Evolutionary conservation across 2,329 filamentous ascomycete species (phyloP).

Genomic region (Apiospora arundinis): DNA sequence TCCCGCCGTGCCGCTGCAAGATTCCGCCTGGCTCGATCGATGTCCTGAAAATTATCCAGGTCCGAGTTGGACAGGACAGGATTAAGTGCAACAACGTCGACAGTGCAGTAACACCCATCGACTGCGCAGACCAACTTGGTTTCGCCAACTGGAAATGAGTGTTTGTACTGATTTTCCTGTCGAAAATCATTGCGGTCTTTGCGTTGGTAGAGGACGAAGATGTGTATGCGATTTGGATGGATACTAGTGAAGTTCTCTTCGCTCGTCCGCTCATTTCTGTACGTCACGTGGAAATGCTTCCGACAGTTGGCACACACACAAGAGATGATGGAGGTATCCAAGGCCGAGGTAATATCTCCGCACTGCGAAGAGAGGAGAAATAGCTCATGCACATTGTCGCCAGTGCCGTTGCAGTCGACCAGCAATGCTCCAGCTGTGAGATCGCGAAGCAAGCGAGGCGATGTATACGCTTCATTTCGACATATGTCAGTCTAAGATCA

Average conservation of each 20-base stretch:
- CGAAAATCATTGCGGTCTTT: constrained; percentile 25
- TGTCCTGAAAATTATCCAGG: constrained; percentile 53
- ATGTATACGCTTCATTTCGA: constrained; percentile 33
- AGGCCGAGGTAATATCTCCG: constrained; percentile 28
- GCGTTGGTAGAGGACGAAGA: constrained; percentile 34
- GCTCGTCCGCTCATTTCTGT: constrained; percentile 24
- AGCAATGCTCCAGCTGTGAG: constrained; percentile 26
- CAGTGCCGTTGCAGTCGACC: constrained; percentile 4
- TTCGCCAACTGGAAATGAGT: constrained; percentile 29
- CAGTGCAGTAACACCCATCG: constrained; percentile 42
- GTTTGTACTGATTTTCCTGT: constrained; percentile 20
- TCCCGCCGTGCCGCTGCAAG: constrained; percentile 47
- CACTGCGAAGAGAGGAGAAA: constrained; percentile 27
- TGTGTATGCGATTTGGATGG: constrained; percentile 35
- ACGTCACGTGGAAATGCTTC: constrained; percentile 38
- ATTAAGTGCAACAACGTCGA: constrained; percentile 52
- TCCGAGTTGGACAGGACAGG: constrained; percentile 53
- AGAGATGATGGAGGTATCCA: constrained; percentile 32
- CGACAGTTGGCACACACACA: constrained; percentile 36
- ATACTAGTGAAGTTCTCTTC: not conserved
- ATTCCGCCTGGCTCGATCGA: constrained; percentile 49
- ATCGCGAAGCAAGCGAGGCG: constrained; percentile 35
- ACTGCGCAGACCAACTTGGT: constrained; percentile 35
- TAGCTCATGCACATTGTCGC: constrained; percentile 35
- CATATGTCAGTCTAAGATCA: not conserved